A percentile compares a stretch with the other conserved stretches of the same genome.
Conservation (phyloP, 2,329 filamentous ascomycete genomes). For the Sclerotinia sclerotiorum region DNA sequence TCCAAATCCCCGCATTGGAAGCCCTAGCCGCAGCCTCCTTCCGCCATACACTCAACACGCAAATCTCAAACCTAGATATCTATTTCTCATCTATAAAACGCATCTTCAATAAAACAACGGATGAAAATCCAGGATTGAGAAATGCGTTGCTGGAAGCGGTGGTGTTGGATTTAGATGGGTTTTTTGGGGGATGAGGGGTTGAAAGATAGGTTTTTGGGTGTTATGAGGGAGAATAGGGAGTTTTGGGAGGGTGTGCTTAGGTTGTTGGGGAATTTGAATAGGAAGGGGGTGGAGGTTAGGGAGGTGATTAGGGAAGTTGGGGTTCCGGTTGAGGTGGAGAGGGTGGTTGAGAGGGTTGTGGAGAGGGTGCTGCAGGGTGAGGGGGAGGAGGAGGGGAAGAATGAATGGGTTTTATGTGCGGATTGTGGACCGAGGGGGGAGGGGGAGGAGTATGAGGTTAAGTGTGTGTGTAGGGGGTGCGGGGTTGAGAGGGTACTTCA, state of each 20-base stretch:
- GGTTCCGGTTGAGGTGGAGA: constrained; percentile 31
- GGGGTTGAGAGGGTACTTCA: constrained; percentile 32
- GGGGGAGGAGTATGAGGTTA: constrained; percentile 27
- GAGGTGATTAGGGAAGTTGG: constrained; percentile 26
- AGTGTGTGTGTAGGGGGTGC: constrained; percentile 27
- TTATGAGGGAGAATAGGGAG: constrained; percentile 26
- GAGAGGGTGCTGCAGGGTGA: neutral
- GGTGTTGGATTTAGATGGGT: constrained; percentile 26
- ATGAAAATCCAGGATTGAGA: constrained; percentile 22
- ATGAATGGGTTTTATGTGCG: constrained; percentile 24
- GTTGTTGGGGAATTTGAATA: constrained; percentile 10
- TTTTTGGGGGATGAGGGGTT: constrained; percentile 27
- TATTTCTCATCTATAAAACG: constrained; percentile 23
- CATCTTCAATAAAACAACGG: constrained; percentile 26
- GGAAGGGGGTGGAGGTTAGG: constrained; percentile 12
- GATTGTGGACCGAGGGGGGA: constrained; percentile 30
- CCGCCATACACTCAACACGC: constrained; percentile 24
- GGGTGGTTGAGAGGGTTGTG: constrained; percentile 21
- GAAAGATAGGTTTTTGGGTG: constrained; percentile 22
- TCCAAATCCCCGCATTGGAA: constrained; percentile 26
- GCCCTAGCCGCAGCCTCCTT: constrained; percentile 24
- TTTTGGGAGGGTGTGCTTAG: constrained; percentile 31
- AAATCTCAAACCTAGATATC: constrained; percentile 21
- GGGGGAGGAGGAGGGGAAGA: neutral
- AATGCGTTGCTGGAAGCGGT: constrained; percentile 29